A percentile compares a stretch with the other conserved stretches of the same genome.
phyloP scores from a whole-genome alignment of 768 basidiomycete species.

The Kwoniella botswanensis region DNA sequence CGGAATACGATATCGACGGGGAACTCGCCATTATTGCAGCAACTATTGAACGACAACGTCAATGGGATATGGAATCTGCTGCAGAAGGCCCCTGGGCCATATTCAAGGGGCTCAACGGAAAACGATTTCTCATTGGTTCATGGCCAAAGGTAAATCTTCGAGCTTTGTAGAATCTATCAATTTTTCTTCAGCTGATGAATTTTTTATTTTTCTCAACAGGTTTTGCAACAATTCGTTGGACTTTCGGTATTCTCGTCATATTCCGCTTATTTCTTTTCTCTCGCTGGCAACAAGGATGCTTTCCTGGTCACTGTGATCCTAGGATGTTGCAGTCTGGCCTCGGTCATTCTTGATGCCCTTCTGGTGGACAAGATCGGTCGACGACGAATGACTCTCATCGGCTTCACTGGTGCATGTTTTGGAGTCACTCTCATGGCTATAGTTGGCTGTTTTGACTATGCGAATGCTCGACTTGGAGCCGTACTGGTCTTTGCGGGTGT shows the following conservation, averaged over 20 bases:
- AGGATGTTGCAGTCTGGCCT: conserved; percentile 6
- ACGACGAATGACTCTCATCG: conserved; percentile 33
- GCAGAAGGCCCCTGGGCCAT: conserved; percentile 25
- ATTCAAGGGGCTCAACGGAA: conserved; percentile 36
- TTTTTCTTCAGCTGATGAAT: not conserved
- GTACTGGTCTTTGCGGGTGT: conserved; percentile 23
- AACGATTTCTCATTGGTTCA: conserved; percentile 40
- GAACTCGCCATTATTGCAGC: conserved; percentile 34
- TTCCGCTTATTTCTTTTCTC: conserved; percentile 38
- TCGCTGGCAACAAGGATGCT: conserved; percentile 25
- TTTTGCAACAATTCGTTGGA: conserved; percentile 39
- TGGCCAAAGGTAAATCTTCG: conserved; percentile 34
- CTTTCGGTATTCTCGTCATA: conserved; percentile 30
- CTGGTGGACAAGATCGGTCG: conserved; percentile 33
- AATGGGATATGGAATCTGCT: conserved; percentile 14
- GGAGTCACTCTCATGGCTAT: conserved; percentile 23
- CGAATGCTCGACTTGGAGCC: conserved; percentile 14
- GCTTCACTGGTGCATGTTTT: conserved; percentile 26
- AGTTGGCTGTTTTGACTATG: conserved; percentile 21
- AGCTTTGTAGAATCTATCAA: not conserved
- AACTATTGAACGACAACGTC: conserved; percentile 30
- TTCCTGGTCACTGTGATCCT: conserved; percentile 27
- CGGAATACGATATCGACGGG: conserved; percentile 24
- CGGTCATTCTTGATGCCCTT: conserved; percentile 21
- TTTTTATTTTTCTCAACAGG: conserved; percentile 3